phyloP scores from a whole-genome alignment of 129 eudicot genomes.

The Apium graveolens region DNA sequence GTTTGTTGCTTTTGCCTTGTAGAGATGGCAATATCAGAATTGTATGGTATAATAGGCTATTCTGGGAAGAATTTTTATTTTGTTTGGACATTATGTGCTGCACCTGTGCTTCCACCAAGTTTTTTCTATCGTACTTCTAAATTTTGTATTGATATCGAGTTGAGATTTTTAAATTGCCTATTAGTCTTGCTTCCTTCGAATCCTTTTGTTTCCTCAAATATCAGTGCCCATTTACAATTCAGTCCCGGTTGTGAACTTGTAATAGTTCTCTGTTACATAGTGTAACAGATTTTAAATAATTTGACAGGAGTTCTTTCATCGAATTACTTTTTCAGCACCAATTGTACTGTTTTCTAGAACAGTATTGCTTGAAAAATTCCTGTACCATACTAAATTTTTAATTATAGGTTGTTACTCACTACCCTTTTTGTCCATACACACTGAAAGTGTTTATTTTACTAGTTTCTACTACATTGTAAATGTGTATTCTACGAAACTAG shows the following conservation, averaged over 20 bases:
- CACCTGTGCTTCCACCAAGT: too few species aligned
- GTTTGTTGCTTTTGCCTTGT: not conserved
- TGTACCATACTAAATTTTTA: not conserved
- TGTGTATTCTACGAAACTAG: too few species aligned
- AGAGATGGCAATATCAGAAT: not conserved
- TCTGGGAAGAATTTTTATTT: not conserved
- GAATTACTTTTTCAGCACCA: not conserved
- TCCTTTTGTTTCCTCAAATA: too few species aligned
- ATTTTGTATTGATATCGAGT: too few species aligned
- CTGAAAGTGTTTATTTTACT: not conserved
- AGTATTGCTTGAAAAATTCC: not conserved
- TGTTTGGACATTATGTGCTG: too few species aligned
- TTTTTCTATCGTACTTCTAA: too few species aligned
- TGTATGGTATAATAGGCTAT: not conserved
- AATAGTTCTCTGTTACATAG: not conserved
- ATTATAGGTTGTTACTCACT: not conserved
- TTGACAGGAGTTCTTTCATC: not conserved
- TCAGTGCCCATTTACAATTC: too few species aligned
- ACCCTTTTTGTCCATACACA: not conserved
- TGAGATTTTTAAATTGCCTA: too few species aligned
- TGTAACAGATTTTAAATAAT: not conserved
- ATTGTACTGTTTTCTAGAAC: not conserved
- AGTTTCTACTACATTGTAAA: too few species aligned
- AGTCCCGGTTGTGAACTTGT: not conserved
- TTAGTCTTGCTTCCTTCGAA: too few species aligned